Percentiles rank a stretch among this genome's conserved stretches.
Conservation (phyloP, 2,329 filamentous ascomycete genomes). For the Domatiomyces catenatus region DNA sequence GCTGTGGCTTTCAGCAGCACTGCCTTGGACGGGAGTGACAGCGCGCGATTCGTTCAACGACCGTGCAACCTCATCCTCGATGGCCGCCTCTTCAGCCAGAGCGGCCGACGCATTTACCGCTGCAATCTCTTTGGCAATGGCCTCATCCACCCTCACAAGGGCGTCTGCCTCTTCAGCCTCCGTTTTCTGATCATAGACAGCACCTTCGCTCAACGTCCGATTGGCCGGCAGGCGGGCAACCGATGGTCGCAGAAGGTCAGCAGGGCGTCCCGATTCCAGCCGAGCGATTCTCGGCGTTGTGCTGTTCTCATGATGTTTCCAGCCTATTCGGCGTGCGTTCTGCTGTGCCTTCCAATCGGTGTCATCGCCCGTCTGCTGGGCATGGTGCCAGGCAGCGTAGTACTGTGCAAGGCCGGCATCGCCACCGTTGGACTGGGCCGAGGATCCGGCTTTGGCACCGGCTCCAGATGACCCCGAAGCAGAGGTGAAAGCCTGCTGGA, state of each 20-base stretch:
- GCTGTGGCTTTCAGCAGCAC: constrained; percentile 3
- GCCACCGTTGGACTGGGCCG: constrained; percentile 27
- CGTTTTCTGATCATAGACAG: constrained; percentile 39
- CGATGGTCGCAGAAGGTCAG: constrained; percentile 13
- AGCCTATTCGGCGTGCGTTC: constrained; percentile 75
- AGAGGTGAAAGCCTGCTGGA: constrained; percentile 63
- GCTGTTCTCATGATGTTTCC: constrained; percentile 46
- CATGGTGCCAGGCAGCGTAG: constrained; percentile 75
- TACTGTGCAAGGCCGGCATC: constrained; percentile 72
- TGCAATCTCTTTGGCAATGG: constrained; percentile 63
- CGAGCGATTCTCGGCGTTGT: constrained; percentile 21
- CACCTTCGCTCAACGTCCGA: constrained; percentile 38
- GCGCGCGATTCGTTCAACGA: constrained; percentile 9
- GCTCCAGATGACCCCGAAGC: constrained; percentile 36
- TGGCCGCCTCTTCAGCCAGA: constrained; percentile 22
- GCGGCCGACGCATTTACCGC: constrained; percentile 37
- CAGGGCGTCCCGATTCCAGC: constrained; percentile 13
- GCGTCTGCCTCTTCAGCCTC: constrained; percentile 32
- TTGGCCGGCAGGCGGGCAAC: constrained; percentile 20
- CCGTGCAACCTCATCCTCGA: constrained; percentile 19
- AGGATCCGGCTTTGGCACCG: constrained; percentile 42
- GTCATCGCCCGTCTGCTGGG: constrained; percentile 52
- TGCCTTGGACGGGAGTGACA: constrained; percentile 3
- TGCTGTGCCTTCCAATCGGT: constrained; percentile 87
- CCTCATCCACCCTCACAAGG: constrained; percentile 70